Evolutionary conservation across 495 filamentous ascomycete genomes (phyloP).

Genomic region (Neurospora tetraspora): DNA sequence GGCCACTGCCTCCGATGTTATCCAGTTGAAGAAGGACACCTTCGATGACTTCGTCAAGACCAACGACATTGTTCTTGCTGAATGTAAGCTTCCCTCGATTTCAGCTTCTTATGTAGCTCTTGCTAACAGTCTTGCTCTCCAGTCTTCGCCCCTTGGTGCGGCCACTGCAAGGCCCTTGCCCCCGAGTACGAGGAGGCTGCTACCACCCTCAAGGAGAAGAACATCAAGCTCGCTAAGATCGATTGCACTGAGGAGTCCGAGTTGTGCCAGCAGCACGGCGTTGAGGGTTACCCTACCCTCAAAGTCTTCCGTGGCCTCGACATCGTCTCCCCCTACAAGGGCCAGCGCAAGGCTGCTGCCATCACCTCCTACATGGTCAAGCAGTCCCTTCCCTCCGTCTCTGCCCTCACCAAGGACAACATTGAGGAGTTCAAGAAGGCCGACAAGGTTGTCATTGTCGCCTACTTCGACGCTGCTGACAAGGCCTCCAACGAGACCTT

Average conservation of each 20-base stretch:
- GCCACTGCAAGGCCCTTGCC: conserved; percentile 77
- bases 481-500: conserved; percentile 77
- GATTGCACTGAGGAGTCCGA: conserved; percentile 94
- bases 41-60: conserved; percentile 78
- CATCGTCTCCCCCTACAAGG: conserved; percentile 70
- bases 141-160: conserved; percentile 70
- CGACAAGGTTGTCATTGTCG: conserved; percentile 93
- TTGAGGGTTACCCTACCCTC: conserved; percentile 95
- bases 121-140: conserved; percentile 4
- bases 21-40: conserved; percentile 71
- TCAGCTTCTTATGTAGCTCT: background rate
- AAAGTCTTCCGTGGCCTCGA: conserved; percentile 98
- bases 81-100: conserved; percentile 46
- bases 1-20: conserved; percentile 63
- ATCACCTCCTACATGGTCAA: conserved; percentile 99
- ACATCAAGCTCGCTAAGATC: conserved; percentile 85
- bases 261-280: conserved; percentile 78
- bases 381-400: conserved; percentile 91
- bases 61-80: conserved; percentile 71
- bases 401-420: conserved; percentile 63
- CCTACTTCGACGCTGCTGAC: conserved; percentile 76
- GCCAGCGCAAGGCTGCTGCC: conserved; percentile 84
- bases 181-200: conserved; percentile 87
- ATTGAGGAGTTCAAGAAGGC: conserved; percentile 93
- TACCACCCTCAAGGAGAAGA: conserved; percentile 87